Conservation (phyloP, 495 filamentous ascomycete species). For the Xylaria curta region DNA sequence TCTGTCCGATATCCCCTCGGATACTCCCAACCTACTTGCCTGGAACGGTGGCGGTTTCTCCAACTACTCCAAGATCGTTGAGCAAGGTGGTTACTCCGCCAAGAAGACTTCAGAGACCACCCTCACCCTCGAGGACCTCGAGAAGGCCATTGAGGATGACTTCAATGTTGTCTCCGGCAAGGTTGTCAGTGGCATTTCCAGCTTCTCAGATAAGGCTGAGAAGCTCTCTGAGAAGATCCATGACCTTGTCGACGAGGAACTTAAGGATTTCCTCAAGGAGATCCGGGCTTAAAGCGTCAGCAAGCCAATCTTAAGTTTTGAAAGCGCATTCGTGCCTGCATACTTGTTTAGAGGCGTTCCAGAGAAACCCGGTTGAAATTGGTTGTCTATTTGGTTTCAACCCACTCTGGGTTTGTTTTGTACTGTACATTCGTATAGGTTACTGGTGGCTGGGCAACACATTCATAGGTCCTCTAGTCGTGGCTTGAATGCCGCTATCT, state of each 20-base stretch:
- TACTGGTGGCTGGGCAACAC: conserved; percentile 35
- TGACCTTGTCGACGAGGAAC: conserved; percentile 65
- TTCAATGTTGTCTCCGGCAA: conserved; percentile 61
- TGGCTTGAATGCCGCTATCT: conserved; percentile 31
- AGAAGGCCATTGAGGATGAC: conserved; percentile 67
- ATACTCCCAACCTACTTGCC: conserved; percentile 87
- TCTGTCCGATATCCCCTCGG: conserved; percentile 81
- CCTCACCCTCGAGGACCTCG: conserved; percentile 58
- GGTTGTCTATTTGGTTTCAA: conserved; percentile 32
- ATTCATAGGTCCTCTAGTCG: conserved; percentile 30
- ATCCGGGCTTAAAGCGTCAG: conserved; percentile 46
- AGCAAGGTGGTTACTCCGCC: conserved; percentile 65
- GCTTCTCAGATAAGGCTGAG: conserved; percentile 54
- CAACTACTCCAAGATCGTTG: conserved; percentile 88
- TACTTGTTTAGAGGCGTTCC: conserved; percentile 23
- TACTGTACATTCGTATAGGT: conserved; percentile 48
- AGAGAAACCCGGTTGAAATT: conserved; percentile 15
- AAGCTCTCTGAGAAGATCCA: conserved; percentile 61
- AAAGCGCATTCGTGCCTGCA: background rate
- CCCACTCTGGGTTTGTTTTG: conserved; percentile 42
- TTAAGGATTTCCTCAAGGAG: conserved; percentile 72
- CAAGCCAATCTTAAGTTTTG: background rate
- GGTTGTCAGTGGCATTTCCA: conserved; percentile 54
- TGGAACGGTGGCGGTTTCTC: conserved; percentile 97
- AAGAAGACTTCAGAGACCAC: conserved; percentile 44